Base-by-base conservation (phyloP, 2,329 filamentous ascomycete genomes). In the Arthrobotrys sinensis region DNA sequence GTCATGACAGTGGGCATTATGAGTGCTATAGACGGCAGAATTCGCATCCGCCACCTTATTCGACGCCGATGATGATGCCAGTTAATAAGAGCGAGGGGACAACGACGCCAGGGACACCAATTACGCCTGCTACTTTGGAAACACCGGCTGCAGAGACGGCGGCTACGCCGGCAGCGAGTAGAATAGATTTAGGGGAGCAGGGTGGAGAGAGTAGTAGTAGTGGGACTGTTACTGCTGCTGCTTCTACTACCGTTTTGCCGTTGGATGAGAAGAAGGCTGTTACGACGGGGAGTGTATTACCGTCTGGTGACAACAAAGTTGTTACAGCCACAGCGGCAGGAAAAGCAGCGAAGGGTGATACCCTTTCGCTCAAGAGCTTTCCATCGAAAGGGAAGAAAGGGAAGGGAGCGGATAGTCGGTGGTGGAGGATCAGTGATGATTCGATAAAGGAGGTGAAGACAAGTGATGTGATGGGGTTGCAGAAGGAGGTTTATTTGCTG, bases 361-460 rank as follows among this genome's bases (percentile, higher is more conserved):
- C 70, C 1, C 36, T 62, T 11, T 75, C 70, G 14, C 32, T 75
- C 52, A 75, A 68, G 70, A 67, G 63, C 24, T 68, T 75, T 21
- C 70, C 70, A 28, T 60, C 76, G 10, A 67, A 68, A 45, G 50
- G 52, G 12, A 79, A 79, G 46, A 67, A 72, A 80, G 90, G 89
- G 81, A 89, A 88, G 77, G 89, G 88, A 81, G 90, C 89, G 82
- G 85, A 86, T 11, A 88, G 88, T 52, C 91, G 92, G 46, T 99
- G 96, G 96, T 99, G 96, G 96, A 90, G 96, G 40, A 97, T 99
- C 80, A 97, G 94, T 80, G 96, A 99, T 83, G 96, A 99, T 81
- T 97, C 96, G 85, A 90, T 98, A 82, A 96, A 95, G 83, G 95
- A 98, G 85, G 92, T 93, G 81, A 97, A 94, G 86, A 98, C 94